A percentile compares a stretch with the other conserved stretches of the same genome.
phyloP scores from a whole-genome alignment of 2,329 filamentous ascomycete genomes.

The Fusarium verticillioides region DNA sequence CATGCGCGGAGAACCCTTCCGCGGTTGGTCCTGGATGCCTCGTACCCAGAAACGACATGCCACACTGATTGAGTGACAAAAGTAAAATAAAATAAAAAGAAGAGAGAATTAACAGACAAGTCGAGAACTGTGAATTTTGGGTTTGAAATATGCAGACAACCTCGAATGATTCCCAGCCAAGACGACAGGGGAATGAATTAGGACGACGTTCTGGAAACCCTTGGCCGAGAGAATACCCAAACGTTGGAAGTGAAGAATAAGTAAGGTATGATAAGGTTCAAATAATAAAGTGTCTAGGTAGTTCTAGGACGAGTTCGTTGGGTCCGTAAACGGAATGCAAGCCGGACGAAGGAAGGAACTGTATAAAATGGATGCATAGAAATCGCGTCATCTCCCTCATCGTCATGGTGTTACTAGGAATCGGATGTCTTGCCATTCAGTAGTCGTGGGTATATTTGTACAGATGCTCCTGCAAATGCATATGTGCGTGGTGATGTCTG shows the following conservation, averaged over 20 bases:
- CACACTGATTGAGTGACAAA: slow-evolving; percentile 35
- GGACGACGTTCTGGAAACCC: slow-evolving; percentile 38
- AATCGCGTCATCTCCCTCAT: slow-evolving; percentile 37
- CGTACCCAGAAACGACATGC: slow-evolving; percentile 46
- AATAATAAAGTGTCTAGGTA: slow-evolving; percentile 47
- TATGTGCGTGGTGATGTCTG: slow-evolving; percentile 45
- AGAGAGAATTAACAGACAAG: slow-evolving; percentile 28
- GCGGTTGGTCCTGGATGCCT: slow-evolving; percentile 43
- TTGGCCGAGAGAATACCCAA: slow-evolving; percentile 43
- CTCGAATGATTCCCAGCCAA: slow-evolving; percentile 28
- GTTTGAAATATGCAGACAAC: slow-evolving; percentile 34
- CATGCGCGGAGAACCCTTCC: slow-evolving; percentile 44
- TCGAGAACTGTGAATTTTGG: slow-evolving; percentile 25
- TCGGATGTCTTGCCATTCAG: slow-evolving; percentile 41
- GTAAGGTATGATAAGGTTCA: slow-evolving; percentile 37
- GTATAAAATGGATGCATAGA: slow-evolving; percentile 38
- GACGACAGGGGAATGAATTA: slow-evolving; percentile 38
- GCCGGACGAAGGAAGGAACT: slow-evolving; percentile 36
- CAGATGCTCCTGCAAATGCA: slow-evolving; percentile 46
- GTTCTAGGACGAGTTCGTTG: slow-evolving; percentile 42
- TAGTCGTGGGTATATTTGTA: slow-evolving; percentile 47
- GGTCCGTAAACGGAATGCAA: slow-evolving; percentile 40
- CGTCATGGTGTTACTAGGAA: slow-evolving; percentile 35
- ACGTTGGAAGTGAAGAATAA: slow-evolving; percentile 40
- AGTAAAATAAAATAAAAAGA: slow-evolving; percentile 28